A percentile compares a stretch with the other conserved stretches of the same genome.
Evolutionary conservation across 371 early-diverging fungal genomes (phyloP).

Genomic region (Mucor racemosus): DNA sequence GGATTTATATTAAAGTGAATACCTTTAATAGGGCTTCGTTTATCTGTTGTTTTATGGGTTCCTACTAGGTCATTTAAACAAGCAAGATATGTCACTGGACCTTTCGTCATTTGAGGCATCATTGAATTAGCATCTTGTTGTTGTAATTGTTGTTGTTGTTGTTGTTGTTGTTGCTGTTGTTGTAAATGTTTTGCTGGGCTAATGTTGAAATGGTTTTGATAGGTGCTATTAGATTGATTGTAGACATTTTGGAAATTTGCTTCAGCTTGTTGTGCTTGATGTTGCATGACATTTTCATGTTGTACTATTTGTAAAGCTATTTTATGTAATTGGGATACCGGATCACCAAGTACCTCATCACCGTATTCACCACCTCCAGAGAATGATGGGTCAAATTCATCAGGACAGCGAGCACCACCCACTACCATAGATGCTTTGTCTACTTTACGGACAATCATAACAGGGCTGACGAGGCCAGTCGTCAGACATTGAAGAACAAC

Average conservation of each 20-base stretch:
- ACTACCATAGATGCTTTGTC: constrained; percentile 76
- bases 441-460: constrained; percentile 79
- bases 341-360: constrained; percentile 58
- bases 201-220: constrained; percentile 21
- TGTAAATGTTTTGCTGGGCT: constrained; percentile 32
- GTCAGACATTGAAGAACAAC: constrained; percentile 76
- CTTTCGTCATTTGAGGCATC: constrained; percentile 57
- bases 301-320: constrained; percentile 82
- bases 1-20: constrained; percentile 10
- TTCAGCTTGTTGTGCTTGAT: constrained; percentile 27
- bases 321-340: constrained; percentile 91
- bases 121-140: constrained; percentile 17
- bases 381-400: constrained; percentile 62
- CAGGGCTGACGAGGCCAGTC: constrained; percentile 79
- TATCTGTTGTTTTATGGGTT: constrained; percentile 69
- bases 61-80: constrained; percentile 83
- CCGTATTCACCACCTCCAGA: constrained; percentile 51
- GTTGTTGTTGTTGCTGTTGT: constrained; percentile 21
- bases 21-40: constrained; percentile 39
- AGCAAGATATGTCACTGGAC: constrained; percentile 69
- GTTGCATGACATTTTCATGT: constrained; percentile 33
- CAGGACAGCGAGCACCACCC: constrained; percentile 52
- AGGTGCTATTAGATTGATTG: neutral
- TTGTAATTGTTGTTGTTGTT: constrained; percentile 18
- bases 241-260: constrained; percentile 32